Evolutionary conservation across 2,329 filamentous ascomycete species (phyloP).

Genomic region (Falciphora oryzae): DNA sequence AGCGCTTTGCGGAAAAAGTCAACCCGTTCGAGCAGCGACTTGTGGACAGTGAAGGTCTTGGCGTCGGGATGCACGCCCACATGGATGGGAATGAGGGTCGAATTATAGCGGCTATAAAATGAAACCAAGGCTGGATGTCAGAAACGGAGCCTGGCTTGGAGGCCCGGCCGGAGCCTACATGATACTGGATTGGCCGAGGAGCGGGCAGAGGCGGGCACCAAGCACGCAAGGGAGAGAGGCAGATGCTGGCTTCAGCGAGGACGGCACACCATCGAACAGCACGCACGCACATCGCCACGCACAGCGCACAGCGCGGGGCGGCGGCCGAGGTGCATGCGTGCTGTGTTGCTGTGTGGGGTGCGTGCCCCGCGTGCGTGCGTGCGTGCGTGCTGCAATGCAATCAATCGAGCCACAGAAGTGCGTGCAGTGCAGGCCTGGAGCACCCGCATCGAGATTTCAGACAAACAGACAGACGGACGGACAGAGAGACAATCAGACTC

Average conservation of each 20-base stretch:
- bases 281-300: neutral
- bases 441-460: too few relatives aligned
- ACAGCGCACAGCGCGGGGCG: neutral
- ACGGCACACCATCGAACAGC: neutral
- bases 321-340: neutral
- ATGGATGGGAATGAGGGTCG: slow-evolving; percentile 37
- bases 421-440: neutral
- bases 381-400: neutral
- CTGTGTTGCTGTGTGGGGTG: neutral
- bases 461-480: neutral
- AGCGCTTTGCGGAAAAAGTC: slow-evolving; percentile 45
- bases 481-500: slow-evolving; percentile 18
- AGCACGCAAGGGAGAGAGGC: neutral
- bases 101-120: slow-evolving; percentile 35
- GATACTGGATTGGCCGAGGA: neutral
- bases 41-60: slow-evolving; percentile 43
- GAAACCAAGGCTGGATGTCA: neutral
- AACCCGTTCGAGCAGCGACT: slow-evolving; percentile 37
- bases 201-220: neutral
- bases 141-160: neutral
- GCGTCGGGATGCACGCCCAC: slow-evolving; percentile 35
- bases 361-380: neutral
- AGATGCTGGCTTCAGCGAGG: neutral
- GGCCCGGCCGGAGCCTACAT: too few relatives aligned
- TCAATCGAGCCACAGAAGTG: neutral